Base-by-base conservation (phyloP, 257 asterid species). In the Nemophila menziesii region DNA sequence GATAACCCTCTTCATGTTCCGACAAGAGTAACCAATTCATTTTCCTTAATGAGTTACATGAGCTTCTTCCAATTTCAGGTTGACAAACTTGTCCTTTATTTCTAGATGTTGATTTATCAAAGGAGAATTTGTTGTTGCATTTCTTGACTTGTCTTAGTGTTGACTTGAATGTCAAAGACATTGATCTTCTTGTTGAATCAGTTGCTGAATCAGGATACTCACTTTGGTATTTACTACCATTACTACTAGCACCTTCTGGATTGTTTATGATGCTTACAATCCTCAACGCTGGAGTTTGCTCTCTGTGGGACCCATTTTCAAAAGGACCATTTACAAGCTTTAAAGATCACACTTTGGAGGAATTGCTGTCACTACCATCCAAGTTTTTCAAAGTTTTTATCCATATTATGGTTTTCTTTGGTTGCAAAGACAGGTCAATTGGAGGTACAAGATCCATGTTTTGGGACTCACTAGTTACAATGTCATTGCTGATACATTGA, bases 1-100 rank as follows among this genome's bases (percentile, higher is more conserved):
- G 95, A 57, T 72, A 80, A 49, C 95, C 95, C 58, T 65, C 92
- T 50, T 80, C 97, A 66, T 76, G 86, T 73, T 73, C 73, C 1
- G 71, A 40, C 65, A 89, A 63, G 64, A 89, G 55, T 61, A 89
- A 67, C 95, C 95, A 89, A 60, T 78, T 80, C 27, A 63, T 18
- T 49, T 80, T 84, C 52, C 33, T 69, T 6, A 61, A 60, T 49
- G 27, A 43, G 43, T 24, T 49, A 15, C 40, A 55, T 11, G 44
- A 51, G 64, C 46, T 54, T 53, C 39, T 61, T 61, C 61, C 77
- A 60, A 43, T 54, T n/a, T 54, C 69, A 33, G 47, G 43, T 39
- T 50, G 45, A 63, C 49, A 60, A 51, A 42, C 56, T 36, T 65
- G 92, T 63, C 65, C 67, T 50, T 56, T 62, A 60, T 57, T 63